Percentiles rank a stretch among this genome's conserved stretches.
Conservation (phyloP, 176 grass and related monocot species). For the Oryza rufipogon region DNA sequence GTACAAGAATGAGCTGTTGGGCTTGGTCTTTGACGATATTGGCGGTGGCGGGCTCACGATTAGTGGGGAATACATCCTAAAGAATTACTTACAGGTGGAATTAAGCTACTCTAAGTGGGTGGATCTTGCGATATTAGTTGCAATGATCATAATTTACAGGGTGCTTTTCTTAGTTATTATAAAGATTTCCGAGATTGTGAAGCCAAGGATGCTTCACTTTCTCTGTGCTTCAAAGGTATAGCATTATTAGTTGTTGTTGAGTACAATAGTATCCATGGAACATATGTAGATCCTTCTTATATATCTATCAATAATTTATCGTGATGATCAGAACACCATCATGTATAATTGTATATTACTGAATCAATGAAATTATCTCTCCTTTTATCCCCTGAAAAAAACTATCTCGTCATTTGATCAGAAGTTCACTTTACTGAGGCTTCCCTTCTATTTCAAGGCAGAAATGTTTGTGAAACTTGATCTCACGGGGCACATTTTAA, state of each 20-base stretch:
- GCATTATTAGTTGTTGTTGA: not conserved
- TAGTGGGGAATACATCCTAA: slow-evolving; percentile 50
- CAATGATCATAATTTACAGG: slow-evolving; percentile 57
- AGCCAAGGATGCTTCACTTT: slow-evolving; percentile 21
- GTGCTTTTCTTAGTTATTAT: slow-evolving; percentile 51
- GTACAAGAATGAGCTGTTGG: slow-evolving; percentile 65
- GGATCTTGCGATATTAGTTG: slow-evolving; percentile 54
- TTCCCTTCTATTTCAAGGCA: too few species aligned
- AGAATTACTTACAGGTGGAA: slow-evolving; percentile 45
- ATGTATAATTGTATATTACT: not conserved
- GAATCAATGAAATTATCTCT: not conserved
- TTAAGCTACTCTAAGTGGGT: slow-evolving; percentile 66
- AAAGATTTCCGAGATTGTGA: slow-evolving; percentile 39
- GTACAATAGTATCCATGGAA: not conserved
- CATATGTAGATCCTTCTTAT: not conserved
- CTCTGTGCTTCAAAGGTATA: not conserved
- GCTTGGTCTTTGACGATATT: slow-evolving; percentile 35
- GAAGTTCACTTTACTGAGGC: too few species aligned
- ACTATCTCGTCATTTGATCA: too few species aligned
- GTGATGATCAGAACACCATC: not conserved
- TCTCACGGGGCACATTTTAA: too few species aligned
- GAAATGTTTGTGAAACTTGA: too few species aligned
- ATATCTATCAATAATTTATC: not conserved
- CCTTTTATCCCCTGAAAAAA: too few species aligned
- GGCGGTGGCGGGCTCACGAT: slow-evolving; percentile 7